phyloP scores from a whole-genome alignment of 2,329 filamentous ascomycete species.

The Ilyonectria sp. region DNA sequence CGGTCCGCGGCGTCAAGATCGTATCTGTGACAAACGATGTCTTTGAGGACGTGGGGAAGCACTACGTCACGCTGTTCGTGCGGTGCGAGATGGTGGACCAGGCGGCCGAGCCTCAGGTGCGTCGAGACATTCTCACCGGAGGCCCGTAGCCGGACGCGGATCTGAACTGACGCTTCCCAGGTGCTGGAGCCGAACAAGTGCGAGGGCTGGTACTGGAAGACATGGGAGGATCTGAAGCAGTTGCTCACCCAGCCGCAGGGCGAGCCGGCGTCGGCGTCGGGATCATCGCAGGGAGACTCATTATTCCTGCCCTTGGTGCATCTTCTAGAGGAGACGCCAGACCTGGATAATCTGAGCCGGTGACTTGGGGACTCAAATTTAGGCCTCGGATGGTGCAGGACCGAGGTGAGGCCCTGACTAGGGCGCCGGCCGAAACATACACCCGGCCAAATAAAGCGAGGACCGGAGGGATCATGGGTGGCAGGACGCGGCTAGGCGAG shows the following conservation, averaged over 20 bases:
- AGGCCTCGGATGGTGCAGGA: background rate
- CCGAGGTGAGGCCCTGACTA: background rate
- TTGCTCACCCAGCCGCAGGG: conserved; percentile 43
- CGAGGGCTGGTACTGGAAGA: conserved; percentile 64
- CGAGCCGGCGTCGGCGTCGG: background rate
- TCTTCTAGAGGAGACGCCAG: conserved; percentile 46
- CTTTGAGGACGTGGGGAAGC: conserved; percentile 72
- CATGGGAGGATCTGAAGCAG: conserved; percentile 59
- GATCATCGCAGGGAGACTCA: conserved; percentile 28
- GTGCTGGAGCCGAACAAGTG: conserved; percentile 67
- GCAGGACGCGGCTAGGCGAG: no score
- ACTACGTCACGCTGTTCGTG: conserved; percentile 84
- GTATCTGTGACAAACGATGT: conserved; percentile 77
- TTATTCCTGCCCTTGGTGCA: conserved; percentile 54
- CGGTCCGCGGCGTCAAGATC: conserved; percentile 66
- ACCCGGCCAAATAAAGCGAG: background rate
- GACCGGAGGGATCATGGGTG: background rate
- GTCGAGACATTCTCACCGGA: conserved; percentile 39
- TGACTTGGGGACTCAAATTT: background rate
- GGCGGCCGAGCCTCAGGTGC: conserved; percentile 67
- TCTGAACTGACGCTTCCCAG: conserved; percentile 38
- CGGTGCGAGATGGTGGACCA: conserved; percentile 65
- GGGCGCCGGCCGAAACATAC: background rate
- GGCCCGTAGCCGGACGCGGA: background rate
- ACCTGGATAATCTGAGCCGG: conserved; percentile 40